Base-by-base conservation (phyloP, 331 rosid genomes). In the Pyracantha coccinea region DNA sequence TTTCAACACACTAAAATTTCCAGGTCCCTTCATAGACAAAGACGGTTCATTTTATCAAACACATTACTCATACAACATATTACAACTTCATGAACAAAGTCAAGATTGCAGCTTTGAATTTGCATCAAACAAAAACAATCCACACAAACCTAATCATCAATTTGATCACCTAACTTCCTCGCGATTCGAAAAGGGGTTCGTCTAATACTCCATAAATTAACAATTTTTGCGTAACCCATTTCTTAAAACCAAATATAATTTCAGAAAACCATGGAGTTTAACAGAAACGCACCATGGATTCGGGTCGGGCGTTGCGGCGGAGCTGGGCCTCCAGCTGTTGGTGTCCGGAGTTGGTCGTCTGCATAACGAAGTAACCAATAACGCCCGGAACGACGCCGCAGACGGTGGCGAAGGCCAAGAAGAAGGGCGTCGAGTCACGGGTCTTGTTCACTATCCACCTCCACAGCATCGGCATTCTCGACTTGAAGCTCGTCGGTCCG, bases 361-460 rank as follows among this genome's bases (percentile, higher is more conserved):
- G 95, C 97, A 91, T 90, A 6, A 93, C 95, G 75, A 93, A 44
- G 75, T 87, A 93, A 72, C 96, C 96, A 28, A 91, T 87, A 4
- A 88, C 78, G 1, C 97, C 94, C 1, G 98, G 97, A 77, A 91
- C 89, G 77, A 91, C 84, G 79, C 96, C 96, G 86, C 96, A 91
- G 50, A 91, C 25, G 83, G 97, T 82, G 2, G 98, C 97, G 85
- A 93, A 93, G 1, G 95, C 83, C 19, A 89, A 12, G 86, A 89
- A 93, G 88, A 93, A 93, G 8, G 96, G 90, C 73, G 89, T 91
- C 1, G 96, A 93, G 44, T 93, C 98, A 47, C 91, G 84, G 58
- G 94, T 91, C 78, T 77, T 76, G 61, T 83, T 79, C 45, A 93
- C 97, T 27, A 91, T 45, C 91, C 96, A 91, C 68, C 91, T 83